phyloP scores from a whole-genome alignment of 176 grass and related monocot genomes.

The Chrysopogon serrulatus region DNA sequence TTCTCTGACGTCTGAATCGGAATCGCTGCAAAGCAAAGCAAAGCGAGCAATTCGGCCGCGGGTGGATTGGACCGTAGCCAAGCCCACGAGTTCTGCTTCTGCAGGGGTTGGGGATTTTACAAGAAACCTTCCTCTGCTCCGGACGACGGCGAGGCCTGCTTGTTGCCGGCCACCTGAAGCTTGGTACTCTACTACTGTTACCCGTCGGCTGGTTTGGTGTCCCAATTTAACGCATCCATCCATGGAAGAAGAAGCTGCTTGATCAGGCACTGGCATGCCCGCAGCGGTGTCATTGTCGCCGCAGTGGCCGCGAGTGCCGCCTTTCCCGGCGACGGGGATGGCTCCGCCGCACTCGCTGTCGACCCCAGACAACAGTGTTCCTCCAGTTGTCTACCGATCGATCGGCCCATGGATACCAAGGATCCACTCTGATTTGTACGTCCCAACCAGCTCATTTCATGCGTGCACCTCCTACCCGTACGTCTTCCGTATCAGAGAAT shows the following conservation, averaged over 20 bases:
- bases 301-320: not conserved
- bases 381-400: constrained; percentile 1
- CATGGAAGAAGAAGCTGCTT: not conserved
- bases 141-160: too few relatives aligned
- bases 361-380: not conserved
- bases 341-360: not conserved
- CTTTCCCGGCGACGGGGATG: constrained; percentile 4
- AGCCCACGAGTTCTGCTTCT: not conserved
- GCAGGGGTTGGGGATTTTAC: too few relatives aligned
- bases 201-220: not conserved
- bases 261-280: not conserved
- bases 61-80: not conserved
- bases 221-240: not conserved
- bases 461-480: not conserved
- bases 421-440: constrained; percentile 19
- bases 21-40: not conserved
- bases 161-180: not conserved
- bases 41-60: not conserved
- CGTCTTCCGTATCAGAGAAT: not conserved
- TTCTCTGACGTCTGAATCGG: not conserved
- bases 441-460: constrained; percentile 2
- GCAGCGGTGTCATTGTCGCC: constrained; percentile 19
- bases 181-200: constrained; percentile 10
- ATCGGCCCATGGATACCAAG: not conserved
- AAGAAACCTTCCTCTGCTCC: not conserved